Evolutionary conservation across 2,329 filamentous ascomycete genomes (phyloP).

Genomic region (Phialemonium atrogriseum): DNA sequence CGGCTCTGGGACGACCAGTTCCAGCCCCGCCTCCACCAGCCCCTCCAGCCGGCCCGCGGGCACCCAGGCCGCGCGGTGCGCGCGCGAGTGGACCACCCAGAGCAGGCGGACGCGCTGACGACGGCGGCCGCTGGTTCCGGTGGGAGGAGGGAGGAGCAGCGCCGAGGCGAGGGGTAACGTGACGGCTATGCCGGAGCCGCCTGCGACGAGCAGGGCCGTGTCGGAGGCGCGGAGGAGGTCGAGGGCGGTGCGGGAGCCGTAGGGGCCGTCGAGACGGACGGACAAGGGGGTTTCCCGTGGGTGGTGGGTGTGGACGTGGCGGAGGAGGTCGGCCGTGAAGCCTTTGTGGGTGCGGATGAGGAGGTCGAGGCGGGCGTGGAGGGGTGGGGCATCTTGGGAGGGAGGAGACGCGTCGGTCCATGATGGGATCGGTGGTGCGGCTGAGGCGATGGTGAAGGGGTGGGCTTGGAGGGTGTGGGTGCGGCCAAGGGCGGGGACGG

Average conservation of each 20-base stretch:
- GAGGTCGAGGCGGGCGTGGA: constrained; percentile 44
- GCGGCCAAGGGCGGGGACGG: constrained; percentile 43
- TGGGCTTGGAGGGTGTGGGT: constrained; percentile 51
- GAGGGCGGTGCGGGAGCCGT: constrained; percentile 50
- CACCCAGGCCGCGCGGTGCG: constrained; percentile 44
- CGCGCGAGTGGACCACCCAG: constrained; percentile 48
- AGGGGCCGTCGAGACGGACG: constrained; percentile 55
- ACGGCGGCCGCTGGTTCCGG: constrained; percentile 9
- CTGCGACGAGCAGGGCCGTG: constrained; percentile 48
- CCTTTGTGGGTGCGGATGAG: constrained; percentile 52
- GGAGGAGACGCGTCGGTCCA: not conserved
- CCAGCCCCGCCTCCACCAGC: constrained; percentile 37
- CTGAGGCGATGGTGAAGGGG: constrained; percentile 59
- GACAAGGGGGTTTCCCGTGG: constrained; percentile 27
- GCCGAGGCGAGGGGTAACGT: constrained; percentile 51
- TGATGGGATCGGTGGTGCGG: constrained; percentile 30
- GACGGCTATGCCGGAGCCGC: constrained; percentile 58
- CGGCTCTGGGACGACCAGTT: constrained; percentile 44
- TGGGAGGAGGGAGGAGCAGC: constrained; percentile 21
- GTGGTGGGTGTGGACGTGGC: constrained; percentile 35
- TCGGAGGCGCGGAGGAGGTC: constrained; percentile 40
- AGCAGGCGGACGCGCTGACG: constrained; percentile 42
- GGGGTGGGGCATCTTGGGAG: constrained; percentile 6
- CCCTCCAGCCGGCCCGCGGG: constrained; percentile 38
- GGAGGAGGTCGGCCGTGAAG: constrained; percentile 48